These are phyloP conservation scores for Ophioceras dolichostomum DNA, from an alignment of 2,329 filamentous ascomycete genomes.

Conservation along the genomic window DNA sequence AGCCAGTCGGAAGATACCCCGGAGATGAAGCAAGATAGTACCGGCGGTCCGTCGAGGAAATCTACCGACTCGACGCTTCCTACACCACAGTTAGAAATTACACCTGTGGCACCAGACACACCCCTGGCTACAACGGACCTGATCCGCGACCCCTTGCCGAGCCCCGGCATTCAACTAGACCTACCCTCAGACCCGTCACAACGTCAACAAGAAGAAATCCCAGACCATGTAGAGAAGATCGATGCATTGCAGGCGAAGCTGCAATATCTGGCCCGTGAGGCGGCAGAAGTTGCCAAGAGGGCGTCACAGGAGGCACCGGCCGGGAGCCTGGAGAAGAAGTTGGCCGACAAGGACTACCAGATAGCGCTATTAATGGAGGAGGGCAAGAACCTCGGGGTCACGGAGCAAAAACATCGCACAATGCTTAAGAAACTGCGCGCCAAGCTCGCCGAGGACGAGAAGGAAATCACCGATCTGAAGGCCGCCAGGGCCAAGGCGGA, in stretches of 20 bases:
- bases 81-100: too few relatives aligned
- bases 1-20: neutral
- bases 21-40: neutral
- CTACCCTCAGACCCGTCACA: conserved; percentile 21
- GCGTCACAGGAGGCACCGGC: conserved; percentile 47
- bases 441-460: conserved; percentile 54
- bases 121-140: neutral
- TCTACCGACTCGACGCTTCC: neutral
- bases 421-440: conserved; percentile 71
- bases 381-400: conserved; percentile 76
- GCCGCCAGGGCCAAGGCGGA: conserved; percentile 46
- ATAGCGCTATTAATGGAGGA: conserved; percentile 87
- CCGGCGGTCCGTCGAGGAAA: neutral
- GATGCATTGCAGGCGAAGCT: conserved; percentile 88
- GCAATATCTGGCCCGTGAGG: conserved; percentile 73
- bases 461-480: conserved; percentile 46
- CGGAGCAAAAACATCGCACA: conserved; percentile 71
- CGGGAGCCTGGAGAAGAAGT: conserved; percentile 60
- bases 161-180: conserved; percentile 18
- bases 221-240: conserved; percentile 75
- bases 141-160: neutral
- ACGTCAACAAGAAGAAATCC: conserved; percentile 72
- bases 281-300: conserved; percentile 62
- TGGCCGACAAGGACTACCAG: conserved; percentile 82
- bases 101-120: neutral